Percentiles rank a stretch among this genome's conserved stretches.
These are phyloP conservation scores for Brassica carinata DNA, from an alignment of 345 rosid genomes.

Conservation along the genomic window DNA sequence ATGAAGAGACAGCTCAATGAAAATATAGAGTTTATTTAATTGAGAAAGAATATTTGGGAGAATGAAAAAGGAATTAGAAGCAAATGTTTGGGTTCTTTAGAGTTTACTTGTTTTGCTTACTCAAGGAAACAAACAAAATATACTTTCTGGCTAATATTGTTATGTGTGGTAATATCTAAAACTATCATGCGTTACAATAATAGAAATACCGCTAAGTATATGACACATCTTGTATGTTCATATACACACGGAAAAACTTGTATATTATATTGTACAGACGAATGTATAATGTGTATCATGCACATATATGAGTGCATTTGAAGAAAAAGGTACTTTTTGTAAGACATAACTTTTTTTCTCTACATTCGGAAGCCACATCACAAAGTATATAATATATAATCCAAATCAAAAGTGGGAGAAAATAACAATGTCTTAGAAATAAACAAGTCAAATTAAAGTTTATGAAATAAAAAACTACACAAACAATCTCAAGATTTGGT, in stretches of 20 bases:
- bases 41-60: conserved; percentile 73
- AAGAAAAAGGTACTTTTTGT: conserved; percentile 18
- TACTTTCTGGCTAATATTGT: conserved; percentile 39
- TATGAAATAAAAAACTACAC: background rate
- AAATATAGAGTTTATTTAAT: conserved; percentile 33
- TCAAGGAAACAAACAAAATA: conserved; percentile 53
- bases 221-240: conserved; percentile 10
- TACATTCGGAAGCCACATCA: conserved; percentile 8
- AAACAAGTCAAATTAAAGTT: background rate
- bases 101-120: conserved; percentile 46
- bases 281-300: conserved; percentile 2
- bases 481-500: background rate
- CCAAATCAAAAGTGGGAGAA: background rate
- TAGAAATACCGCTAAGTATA: background rate
- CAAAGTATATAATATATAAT: background rate
- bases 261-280: conserved; percentile 15
- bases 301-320: background rate
- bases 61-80: conserved; percentile 65
- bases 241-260: background rate
- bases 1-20: conserved; percentile 16
- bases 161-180: background rate
- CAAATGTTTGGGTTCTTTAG: conserved; percentile 43
- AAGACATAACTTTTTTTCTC: background rate
- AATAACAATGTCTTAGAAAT: background rate
- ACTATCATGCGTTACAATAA: background rate